Percentiles rank a stretch among this genome's conserved stretches.
These are phyloP conservation scores for Areca catechu DNA, from an alignment of 176 grass and related monocot species.

Conservation along the genomic window DNA sequence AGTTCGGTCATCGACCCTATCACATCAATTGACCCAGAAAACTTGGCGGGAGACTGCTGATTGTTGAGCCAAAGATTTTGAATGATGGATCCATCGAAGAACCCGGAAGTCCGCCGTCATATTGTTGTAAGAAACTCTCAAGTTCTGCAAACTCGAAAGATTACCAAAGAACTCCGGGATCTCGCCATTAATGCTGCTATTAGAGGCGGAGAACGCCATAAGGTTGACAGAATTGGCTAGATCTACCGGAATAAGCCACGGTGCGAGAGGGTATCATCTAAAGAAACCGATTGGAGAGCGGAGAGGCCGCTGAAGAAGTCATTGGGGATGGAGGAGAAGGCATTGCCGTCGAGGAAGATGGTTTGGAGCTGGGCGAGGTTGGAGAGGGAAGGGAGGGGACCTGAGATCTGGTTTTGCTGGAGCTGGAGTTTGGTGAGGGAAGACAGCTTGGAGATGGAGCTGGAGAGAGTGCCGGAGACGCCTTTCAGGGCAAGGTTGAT, in stretches of 20 bases:
- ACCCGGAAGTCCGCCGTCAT: constrained; percentile 2
- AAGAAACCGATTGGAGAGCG: background rate
- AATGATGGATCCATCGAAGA: constrained; percentile 1
- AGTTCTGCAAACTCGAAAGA: background rate
- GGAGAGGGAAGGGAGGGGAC: constrained; percentile 10
- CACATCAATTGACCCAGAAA: constrained; percentile 15
- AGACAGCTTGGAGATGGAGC: background rate
- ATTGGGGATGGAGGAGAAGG: constrained; percentile 10
- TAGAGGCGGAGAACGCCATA: constrained; percentile 1
- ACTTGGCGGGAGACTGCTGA: constrained; percentile 2
- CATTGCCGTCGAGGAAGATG: constrained; percentile 10
- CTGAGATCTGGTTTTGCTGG: constrained; percentile 11
- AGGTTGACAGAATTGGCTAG: background rate
- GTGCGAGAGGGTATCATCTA: constrained; percentile 18
- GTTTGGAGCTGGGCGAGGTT: constrained; percentile 4
- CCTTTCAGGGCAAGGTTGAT: background rate
- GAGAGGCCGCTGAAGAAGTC: constrained; percentile 23
- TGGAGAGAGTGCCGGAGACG: constrained; percentile 10
- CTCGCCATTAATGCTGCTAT: background rate
- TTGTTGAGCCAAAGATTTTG: constrained; percentile 9
- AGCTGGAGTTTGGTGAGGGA: constrained; percentile 6
- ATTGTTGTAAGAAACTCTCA: constrained; percentile 19
- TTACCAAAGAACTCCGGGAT: constrained; percentile 13
- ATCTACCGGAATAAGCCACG: constrained; percentile 3
- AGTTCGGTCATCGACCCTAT: constrained; percentile 15